Conservation (phyloP, 305 asterid genomes). For the Solanum hybrid region DNA sequence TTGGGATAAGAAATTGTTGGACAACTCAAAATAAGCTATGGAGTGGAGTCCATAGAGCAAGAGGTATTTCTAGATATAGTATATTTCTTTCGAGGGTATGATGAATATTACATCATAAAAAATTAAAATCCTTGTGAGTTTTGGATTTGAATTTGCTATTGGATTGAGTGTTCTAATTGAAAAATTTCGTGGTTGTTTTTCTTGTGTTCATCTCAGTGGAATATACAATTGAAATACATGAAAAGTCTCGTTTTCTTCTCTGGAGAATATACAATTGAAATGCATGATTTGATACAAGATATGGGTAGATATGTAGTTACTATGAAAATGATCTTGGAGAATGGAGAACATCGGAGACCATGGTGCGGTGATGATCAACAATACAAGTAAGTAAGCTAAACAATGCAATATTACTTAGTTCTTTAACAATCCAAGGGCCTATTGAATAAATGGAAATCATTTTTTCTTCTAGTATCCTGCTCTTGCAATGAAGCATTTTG, state of each 20-base stretch:
- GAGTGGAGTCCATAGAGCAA: background rate
- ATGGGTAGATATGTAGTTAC: constrained; percentile 1
- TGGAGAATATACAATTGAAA: background rate
- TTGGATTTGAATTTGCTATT: background rate
- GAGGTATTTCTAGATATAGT: background rate
- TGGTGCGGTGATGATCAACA: background rate
- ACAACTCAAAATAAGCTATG: background rate
- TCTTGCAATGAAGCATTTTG: background rate
- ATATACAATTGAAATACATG: background rate
- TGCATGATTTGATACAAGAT: background rate
- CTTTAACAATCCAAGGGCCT: background rate
- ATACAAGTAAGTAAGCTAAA: background rate
- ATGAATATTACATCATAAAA: background rate
- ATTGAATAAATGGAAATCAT: background rate
- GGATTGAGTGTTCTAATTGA: background rate
- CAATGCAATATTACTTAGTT: background rate
- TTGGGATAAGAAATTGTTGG: background rate
- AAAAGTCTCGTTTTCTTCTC: background rate
- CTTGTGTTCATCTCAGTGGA: background rate
- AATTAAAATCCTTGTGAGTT: background rate
- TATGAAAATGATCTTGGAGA: background rate
- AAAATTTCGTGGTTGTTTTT: background rate
- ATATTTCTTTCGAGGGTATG: background rate
- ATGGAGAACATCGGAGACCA: background rate
- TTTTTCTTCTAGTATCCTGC: background rate